Base-by-base conservation (phyloP, 495 filamentous ascomycete genomes). In the Hypoxylon intermedium region DNA sequence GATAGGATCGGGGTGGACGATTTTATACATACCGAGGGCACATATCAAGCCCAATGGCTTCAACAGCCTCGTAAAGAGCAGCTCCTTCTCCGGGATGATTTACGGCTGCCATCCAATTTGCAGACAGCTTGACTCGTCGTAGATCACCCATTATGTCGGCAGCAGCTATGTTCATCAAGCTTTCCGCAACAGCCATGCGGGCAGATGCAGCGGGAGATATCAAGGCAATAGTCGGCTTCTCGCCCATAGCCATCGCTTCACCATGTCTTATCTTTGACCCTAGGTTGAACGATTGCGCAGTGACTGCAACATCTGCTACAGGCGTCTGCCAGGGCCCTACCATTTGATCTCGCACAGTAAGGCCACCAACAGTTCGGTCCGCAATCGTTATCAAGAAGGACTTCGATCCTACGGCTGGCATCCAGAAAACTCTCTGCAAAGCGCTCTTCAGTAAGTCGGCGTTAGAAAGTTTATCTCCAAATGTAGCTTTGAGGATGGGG, bases 91-190 rank as follows among this genome's bases (percentile, higher is more conserved):
- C 94, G 11, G 90, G 88, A 72, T 97, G 93, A 68, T 87, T 93
- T 54, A 91, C 90, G 6, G 94, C 92, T 1, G 92, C 91, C 95
- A 98, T 98, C 94, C 94, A 98, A 75, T 98, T 98, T 9, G 95
- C 94, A 1, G 92, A 97, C 11, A 98, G 81, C 67, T 92, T 87
- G 11, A 98, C 85, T 24, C 89, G 83, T 58, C 82, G 82, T 37
- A 98, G 76, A 24, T 89, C 84, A 45, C 88, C 89, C 63, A 87
- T 82, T 44, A 96, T 78, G 67, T 96, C 87, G 1, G 94, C 90
- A 24, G 94, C 93, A 13, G 88, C 90, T 44, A 98, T 75, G 69
- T 98, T 98, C 84, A 96, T 85, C 34, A 98, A 79, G 36, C 89
- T 89, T 75, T 98, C 94, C 4, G 90, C 95, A 55, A 98, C 92